A percentile compares a stretch with the other conserved stretches of the same genome.
Evolutionary conservation across 2,329 filamentous ascomycete genomes (phyloP).

Genomic region (Cladosporium sp.): DNA sequence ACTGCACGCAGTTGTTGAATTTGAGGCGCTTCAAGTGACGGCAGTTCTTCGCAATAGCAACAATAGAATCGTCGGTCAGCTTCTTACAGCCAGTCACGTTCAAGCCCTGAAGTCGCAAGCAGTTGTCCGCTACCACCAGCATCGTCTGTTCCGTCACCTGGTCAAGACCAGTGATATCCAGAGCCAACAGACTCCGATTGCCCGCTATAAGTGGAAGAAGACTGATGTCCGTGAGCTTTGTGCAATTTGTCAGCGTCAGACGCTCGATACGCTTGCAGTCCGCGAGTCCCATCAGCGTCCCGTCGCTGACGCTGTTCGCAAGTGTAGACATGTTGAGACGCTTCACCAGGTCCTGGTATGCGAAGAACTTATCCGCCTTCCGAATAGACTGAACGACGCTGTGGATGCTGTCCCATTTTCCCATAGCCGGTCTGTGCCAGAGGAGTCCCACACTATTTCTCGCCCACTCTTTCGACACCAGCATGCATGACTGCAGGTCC

Average conservation of each 20-base stretch:
- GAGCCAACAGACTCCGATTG: conserved; percentile 78
- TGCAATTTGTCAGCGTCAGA: conserved; percentile 88
- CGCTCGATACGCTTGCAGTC: conserved; percentile 90
- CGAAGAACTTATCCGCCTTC: conserved; percentile 75
- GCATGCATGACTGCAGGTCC: conserved; percentile 85
- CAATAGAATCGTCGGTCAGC: conserved; percentile 84
- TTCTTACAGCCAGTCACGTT: conserved; percentile 86
- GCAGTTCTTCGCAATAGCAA: conserved; percentile 78
- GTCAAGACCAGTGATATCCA: conserved; percentile 83
- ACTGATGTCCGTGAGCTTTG: conserved; percentile 78
- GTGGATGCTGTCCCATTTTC: conserved; percentile 78
- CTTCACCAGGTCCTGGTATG: conserved; percentile 87
- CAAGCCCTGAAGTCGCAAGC: conserved; percentile 81
- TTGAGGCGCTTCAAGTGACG: conserved; percentile 90
- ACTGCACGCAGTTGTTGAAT: conserved; percentile 85
- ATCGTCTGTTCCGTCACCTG: conserved; percentile 82
- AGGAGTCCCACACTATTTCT: conserved; percentile 88
- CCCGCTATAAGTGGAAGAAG: conserved; percentile 76
- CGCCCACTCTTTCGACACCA: conserved; percentile 93
- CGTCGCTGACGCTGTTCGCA: conserved; percentile 77
- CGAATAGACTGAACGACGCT: conserved; percentile 79
- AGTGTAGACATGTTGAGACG: conserved; percentile 85
- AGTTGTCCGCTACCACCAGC: conserved; percentile 75
- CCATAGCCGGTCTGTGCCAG: conserved; percentile 92
- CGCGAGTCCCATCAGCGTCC: conserved; percentile 78